phyloP scores from a whole-genome alignment of 1,284 basidiomycete genomes.

The Trichosporon coremiiforme region DNA sequence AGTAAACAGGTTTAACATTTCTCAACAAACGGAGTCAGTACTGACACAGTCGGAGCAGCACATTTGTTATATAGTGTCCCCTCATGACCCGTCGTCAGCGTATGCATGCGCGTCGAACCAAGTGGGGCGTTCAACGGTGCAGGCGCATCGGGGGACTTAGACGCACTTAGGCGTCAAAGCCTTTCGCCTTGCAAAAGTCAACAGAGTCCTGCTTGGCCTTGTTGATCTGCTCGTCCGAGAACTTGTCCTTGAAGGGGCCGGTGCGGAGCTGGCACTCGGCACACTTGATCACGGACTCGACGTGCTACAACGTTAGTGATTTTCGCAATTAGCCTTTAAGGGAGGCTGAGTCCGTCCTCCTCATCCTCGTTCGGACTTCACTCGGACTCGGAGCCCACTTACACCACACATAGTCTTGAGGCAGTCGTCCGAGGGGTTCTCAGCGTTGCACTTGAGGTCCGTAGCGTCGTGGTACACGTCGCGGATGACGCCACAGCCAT shows the following conservation, averaged over 20 bases:
- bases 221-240: constrained; percentile 12
- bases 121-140: no score
- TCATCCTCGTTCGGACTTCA: no score
- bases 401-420: constrained; percentile 1
- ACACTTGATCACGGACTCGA: constrained; percentile 6
- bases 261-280: constrained; percentile 16
- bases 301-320: not conserved
- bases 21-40: not conserved
- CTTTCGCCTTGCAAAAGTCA: constrained; percentile 4
- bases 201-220: constrained; percentile 20
- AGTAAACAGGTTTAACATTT: constrained; percentile 6
- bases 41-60: not conserved
- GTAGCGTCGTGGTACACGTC: not conserved
- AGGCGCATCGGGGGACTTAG: no score
- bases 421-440: constrained; percentile 9
- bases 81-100: no score
- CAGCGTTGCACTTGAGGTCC: not conserved
- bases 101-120: not conserved
- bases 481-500: not conserved
- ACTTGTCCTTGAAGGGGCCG: not conserved
- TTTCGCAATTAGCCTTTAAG: no score
- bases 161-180: not conserved
- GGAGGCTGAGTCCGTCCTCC: no score
- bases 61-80: not conserved
- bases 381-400: not conserved